phyloP scores from a whole-genome alignment of 345 rosid species.

The Conringia planisiliqua region DNA sequence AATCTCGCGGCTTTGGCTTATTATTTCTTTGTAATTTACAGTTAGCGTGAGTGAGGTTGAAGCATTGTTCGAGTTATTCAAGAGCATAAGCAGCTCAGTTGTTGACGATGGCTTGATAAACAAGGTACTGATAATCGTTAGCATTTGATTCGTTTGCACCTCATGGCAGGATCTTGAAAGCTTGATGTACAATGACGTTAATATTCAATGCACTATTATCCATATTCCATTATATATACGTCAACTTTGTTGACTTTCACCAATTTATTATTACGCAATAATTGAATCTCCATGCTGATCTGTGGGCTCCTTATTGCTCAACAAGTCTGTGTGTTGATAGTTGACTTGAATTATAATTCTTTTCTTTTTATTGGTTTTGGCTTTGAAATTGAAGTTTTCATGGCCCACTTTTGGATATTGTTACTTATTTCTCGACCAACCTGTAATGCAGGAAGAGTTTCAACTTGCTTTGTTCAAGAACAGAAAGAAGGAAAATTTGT shows the following conservation, averaged over 20 bases:
- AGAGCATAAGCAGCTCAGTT: conserved; percentile 96
- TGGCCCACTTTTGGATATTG: conserved; percentile 33
- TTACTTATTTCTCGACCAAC: conserved; percentile 27
- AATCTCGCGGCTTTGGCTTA: not conserved
- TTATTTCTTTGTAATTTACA: conserved; percentile 36
- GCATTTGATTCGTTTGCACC: not conserved
- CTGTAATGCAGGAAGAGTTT: conserved; percentile 81
- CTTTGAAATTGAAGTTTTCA: conserved; percentile 5
- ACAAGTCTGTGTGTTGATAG: conserved; percentile 17
- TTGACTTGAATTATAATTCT: conserved; percentile 23
- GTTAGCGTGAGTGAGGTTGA: conserved; percentile 99
- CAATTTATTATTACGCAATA: conserved; percentile 15
- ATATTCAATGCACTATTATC: conserved; percentile 12
- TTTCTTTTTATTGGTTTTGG: not conserved
- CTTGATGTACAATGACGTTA: conserved; percentile 12
- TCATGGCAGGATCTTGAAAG: conserved; percentile 19
- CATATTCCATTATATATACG: not conserved
- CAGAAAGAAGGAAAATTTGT: conserved; percentile 86
- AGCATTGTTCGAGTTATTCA: conserved; percentile 90
- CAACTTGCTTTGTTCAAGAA: conserved; percentile 92
- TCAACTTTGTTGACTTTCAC: conserved; percentile 31
- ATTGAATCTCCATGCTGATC: conserved; percentile 27
- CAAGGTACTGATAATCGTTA: conserved; percentile 53
- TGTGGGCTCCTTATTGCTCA: conserved; percentile 30
- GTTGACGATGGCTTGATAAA: conserved; percentile 93